Conservation (phyloP, 768 basidiomycete genomes). For the Boletus subcaerulescens region DNA sequence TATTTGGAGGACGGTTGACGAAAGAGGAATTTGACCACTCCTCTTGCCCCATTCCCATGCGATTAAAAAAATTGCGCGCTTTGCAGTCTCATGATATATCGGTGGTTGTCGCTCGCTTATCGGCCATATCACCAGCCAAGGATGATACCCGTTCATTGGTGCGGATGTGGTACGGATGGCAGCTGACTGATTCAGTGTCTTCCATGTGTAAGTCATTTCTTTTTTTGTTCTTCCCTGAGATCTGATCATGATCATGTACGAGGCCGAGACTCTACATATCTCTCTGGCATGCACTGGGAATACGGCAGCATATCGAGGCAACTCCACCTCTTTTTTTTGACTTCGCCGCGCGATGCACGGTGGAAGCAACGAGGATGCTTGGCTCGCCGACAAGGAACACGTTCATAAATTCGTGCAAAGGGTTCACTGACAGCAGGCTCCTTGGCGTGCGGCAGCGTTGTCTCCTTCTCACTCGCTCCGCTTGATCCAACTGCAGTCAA, state of each 20-base stretch:
- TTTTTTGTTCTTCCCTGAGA: slow-evolving; percentile 12
- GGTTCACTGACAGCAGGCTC: neutral
- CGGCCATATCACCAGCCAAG: slow-evolving; percentile 1
- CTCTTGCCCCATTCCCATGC: neutral
- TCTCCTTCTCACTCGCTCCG: neutral
- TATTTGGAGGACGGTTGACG: slow-evolving; percentile 3
- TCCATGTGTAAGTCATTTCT: slow-evolving; percentile 2
- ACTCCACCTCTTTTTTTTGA: neutral
- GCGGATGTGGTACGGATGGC: slow-evolving; percentile 6
- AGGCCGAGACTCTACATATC: slow-evolving; percentile 7
- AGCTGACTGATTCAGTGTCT: slow-evolving; percentile 4
- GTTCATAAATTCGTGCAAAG: neutral
- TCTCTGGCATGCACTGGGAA: neutral
- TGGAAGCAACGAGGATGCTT: neutral
- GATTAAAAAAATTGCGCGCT: neutral
- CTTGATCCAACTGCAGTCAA: neutral
- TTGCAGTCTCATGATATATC: neutral
- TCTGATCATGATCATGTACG: slow-evolving; percentile 8
- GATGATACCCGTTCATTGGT: neutral
- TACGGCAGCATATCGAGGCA: slow-evolving; percentile 10
- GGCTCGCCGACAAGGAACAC: neutral
- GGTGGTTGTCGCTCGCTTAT: neutral
- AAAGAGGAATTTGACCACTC: neutral
- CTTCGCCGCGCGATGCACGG: neutral
- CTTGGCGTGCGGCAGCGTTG: neutral